Conservation (phyloP, 2,329 filamentous ascomycete species). For the Xylariaceae sp. region DNA sequence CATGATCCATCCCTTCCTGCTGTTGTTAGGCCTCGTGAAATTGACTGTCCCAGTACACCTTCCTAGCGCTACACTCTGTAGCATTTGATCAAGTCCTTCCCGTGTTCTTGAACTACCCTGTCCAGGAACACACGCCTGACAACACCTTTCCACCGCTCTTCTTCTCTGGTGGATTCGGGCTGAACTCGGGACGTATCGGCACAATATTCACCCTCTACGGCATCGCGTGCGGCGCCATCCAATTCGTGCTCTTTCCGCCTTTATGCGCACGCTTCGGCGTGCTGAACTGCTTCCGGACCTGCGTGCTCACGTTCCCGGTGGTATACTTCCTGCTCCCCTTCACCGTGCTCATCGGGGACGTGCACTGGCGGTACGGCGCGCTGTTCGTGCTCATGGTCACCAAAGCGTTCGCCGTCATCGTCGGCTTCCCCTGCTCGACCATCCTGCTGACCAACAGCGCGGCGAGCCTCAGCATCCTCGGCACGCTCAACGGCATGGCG, state of each 20-base stretch:
- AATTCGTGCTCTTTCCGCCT: constrained; percentile 80
- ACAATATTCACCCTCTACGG: constrained; percentile 82
- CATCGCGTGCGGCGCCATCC: constrained; percentile 70
- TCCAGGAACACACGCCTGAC: constrained; percentile 49
- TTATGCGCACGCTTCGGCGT: constrained; percentile 69
- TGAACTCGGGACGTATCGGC: constrained; percentile 69
- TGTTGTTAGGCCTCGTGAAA: too few relatives aligned
- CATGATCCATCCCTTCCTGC: neutral
- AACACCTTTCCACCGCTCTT: constrained; percentile 67
- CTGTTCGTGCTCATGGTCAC: constrained; percentile 64
- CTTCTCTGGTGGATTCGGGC: constrained; percentile 76
- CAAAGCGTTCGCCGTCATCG: constrained; percentile 71
- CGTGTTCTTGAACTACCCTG: constrained; percentile 78
- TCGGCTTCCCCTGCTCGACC: constrained; percentile 83
- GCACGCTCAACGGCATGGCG: constrained; percentile 85
- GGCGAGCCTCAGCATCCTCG: constrained; percentile 66
- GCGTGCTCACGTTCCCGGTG: constrained; percentile 62
- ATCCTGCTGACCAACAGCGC: constrained; percentile 90
- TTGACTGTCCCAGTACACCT: constrained; percentile 51
- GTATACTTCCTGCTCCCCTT: constrained; percentile 81
- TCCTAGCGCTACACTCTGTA: constrained; percentile 76
- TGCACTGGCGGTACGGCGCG: constrained; percentile 48
- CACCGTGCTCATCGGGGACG: constrained; percentile 56
- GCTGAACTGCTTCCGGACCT: constrained; percentile 64
- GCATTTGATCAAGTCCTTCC: constrained; percentile 84